Base-by-base conservation (phyloP, 768 basidiomycete species). In the Boletus tomentosulus region DNA sequence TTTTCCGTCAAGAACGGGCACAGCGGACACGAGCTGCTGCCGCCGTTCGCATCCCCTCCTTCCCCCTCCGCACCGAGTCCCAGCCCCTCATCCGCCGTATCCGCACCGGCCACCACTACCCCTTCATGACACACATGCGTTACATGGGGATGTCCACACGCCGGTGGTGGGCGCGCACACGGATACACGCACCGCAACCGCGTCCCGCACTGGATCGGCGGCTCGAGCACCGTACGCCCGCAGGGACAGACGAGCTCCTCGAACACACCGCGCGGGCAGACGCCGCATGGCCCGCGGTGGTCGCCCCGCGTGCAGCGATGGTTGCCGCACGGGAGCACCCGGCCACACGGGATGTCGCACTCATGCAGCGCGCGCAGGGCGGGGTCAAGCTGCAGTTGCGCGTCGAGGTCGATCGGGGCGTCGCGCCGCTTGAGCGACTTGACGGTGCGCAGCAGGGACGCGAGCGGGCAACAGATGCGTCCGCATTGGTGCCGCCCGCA, bases 241-340 rank as follows among this genome's bases (percentile, higher is more conserved):
- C 96, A 98, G 46, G 79, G 71, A 66, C 96, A 98, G 10, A 87
- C 69, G 51, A 94, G 72, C 83, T 99, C 97, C 39, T 98, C 94
- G 61, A 95, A 99, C 1, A 87, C 86, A 43, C 92, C 92, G 67
- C 85, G 80, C 48, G 96, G 73, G 70, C 97, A 99, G 22, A 85
- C 78, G 1, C 81, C 84, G 66, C 97, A 99, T 0, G 78, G 71
- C 0, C 92, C 92, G 54, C 76, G 81, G 68, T 99, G 96, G 66
- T 98, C 96, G 38, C 76, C 74, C 62, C 78, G 77, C 55, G 87
- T 84, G 66, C 96, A 99, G 6, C 69, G 73, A 66, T 95, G 92
- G 46, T 86, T 81, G 1, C 91, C 91, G 58, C 92, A 92, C 46
- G 69, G 71, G 27, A 95, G 75, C 60, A 76, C 61, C 66, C 86